Conservation (phyloP, 306 rosid genomes). For the Malus fusca region DNA sequence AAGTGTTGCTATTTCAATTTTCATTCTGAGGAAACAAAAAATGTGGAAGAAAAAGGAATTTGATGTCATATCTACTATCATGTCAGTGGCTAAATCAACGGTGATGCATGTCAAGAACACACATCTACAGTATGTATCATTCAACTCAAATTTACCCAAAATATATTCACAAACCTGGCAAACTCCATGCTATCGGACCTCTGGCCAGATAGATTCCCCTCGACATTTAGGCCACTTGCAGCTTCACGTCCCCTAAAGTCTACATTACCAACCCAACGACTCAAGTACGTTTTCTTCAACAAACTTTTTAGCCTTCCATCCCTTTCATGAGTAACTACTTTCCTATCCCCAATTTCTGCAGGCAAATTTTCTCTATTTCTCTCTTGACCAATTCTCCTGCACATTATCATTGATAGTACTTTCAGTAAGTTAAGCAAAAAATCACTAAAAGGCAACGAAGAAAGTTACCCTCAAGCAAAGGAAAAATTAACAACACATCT, state of each 20-base stretch:
- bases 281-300: slow-evolving; percentile 77
- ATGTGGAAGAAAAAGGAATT: slow-evolving; percentile 1
- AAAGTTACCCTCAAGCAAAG: neutral
- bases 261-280: slow-evolving; percentile 63
- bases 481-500: neutral
- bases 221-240: slow-evolving; percentile 30
- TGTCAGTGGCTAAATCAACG: neutral
- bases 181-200: slow-evolving; percentile 63
- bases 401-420: slow-evolving; percentile 5
- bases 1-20: slow-evolving; percentile 79
- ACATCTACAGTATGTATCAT: slow-evolving; percentile 16
- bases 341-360: slow-evolving; percentile 37
- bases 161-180: slow-evolving; percentile 61
- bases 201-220: slow-evolving; percentile 32
- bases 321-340: slow-evolving; percentile 34
- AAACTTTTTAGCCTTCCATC: slow-evolving; percentile 70
- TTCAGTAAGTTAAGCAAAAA: slow-evolving; percentile 11
- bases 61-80: slow-evolving; percentile 2
- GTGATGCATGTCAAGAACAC: slow-evolving; percentile 11
- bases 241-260: slow-evolving; percentile 49
- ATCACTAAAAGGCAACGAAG: slow-evolving; percentile 1
- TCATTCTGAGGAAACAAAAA: slow-evolving; percentile 42
- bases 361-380: slow-evolving; percentile 31
- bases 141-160: slow-evolving; percentile 16
- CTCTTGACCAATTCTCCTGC: slow-evolving; percentile 54